Percentiles rank a stretch among this genome's conserved stretches.
Conservation (phyloP, 495 filamentous ascomycete species). For the Clohesyomyces aquaticus region DNA sequence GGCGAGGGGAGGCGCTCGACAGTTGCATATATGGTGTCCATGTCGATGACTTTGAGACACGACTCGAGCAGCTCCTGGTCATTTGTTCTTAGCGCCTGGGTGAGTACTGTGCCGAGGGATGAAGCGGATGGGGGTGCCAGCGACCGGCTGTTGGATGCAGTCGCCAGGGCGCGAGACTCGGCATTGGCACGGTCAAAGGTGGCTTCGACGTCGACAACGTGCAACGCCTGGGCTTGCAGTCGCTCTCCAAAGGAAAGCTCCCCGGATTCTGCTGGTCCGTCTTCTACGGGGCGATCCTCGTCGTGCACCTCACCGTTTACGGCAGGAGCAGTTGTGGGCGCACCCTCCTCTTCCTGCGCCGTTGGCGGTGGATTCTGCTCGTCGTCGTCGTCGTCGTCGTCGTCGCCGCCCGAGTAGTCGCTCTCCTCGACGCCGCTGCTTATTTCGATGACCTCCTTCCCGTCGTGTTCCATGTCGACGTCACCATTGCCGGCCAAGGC, state of each 20-base stretch:
- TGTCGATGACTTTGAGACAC: constrained; percentile 79
- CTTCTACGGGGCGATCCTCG: constrained; percentile 49
- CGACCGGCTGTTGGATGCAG: constrained; percentile 34
- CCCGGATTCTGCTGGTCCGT: constrained; percentile 41
- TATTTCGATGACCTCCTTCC: constrained; percentile 55
- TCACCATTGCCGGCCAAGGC: constrained; percentile 44
- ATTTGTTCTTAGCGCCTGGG: constrained; percentile 90
- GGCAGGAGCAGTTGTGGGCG: constrained; percentile 1
- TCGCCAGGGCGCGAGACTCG: constrained; percentile 45
- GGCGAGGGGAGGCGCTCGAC: constrained; percentile 86
- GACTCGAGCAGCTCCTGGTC: constrained; percentile 86
- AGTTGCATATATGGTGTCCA: constrained; percentile 76
- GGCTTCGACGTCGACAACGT: constrained; percentile 72
- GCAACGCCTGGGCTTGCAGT: constrained; percentile 61
- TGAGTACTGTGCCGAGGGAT: constrained; percentile 85
- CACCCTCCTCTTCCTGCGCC: constrained; percentile 28
- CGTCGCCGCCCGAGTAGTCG: constrained; percentile 38
- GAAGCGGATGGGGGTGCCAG: constrained; percentile 62
- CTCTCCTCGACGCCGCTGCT: constrained; percentile 58
- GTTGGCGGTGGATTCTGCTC: too few relatives aligned
- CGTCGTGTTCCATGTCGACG: constrained; percentile 37
- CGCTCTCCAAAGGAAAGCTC: constrained; percentile 90
- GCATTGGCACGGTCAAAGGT: constrained; percentile 54
- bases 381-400: constrained; percentile 35
- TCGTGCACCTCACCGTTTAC: constrained; percentile 54